phyloP scores from a whole-genome alignment of 371 early-diverging fungal genomes.

The Mycotypha africana region DNA sequence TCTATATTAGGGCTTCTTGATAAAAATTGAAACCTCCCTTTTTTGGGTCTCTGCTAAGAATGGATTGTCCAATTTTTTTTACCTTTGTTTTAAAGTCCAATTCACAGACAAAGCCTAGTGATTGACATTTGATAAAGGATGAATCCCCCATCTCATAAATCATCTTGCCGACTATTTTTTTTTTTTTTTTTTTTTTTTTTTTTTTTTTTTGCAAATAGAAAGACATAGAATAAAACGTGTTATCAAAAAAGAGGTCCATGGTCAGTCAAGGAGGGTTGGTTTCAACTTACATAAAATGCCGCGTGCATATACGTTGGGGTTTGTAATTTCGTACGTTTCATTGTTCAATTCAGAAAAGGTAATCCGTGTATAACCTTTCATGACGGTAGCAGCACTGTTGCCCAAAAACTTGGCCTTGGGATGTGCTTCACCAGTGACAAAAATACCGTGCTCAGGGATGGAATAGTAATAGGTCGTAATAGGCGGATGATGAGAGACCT shows the following conservation, averaged over 20 bases:
- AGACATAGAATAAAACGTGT: slow-evolving; percentile 16
- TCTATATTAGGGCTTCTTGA: too few species aligned
- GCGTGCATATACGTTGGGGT: slow-evolving; percentile 41
- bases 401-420: slow-evolving; percentile 92
- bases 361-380: slow-evolving; percentile 66
- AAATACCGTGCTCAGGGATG: slow-evolving; percentile 58
- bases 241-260: too few species aligned
- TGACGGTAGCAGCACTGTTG: slow-evolving; percentile 86
- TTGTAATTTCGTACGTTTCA: slow-evolving; percentile 36
- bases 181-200: too few species aligned
- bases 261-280: too few species aligned
- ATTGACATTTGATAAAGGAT: slow-evolving; percentile 66
- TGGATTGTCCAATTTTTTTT: background rate
- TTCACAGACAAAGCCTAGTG: slow-evolving; percentile 72
- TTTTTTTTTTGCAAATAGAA: too few species aligned
- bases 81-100: slow-evolving; percentile 95
- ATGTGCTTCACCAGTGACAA: slow-evolving; percentile 77
- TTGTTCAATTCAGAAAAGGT: slow-evolving; percentile 20
- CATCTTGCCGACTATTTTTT: slow-evolving; percentile 95
- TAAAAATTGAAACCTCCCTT: too few species aligned
- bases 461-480: slow-evolving; percentile 59
- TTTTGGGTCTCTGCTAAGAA: too few species aligned
- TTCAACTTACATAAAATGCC: slow-evolving; percentile 71
- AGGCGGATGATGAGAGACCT: slow-evolving; percentile 78
- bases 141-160: slow-evolving; percentile 89